Evolutionary conservation across 805 yeast genomes (phyloP).

Genomic region (Yarrowia keelungensis): DNA sequence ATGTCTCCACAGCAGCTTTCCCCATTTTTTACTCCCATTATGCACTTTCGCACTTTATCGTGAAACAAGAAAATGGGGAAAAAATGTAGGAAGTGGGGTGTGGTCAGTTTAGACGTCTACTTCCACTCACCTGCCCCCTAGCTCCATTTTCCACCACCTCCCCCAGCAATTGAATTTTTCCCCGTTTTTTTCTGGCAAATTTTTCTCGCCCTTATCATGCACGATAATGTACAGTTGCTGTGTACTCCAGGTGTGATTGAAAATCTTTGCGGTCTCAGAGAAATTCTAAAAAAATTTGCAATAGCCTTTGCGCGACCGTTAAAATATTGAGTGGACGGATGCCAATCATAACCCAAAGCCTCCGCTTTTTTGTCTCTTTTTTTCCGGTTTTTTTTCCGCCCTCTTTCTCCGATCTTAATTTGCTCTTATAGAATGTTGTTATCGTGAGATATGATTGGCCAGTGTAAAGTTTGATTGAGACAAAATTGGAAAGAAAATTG

Average conservation of each 20-base stretch:
- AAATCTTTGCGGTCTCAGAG: background rate
- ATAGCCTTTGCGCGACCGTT: background rate
- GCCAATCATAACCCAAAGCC: background rate
- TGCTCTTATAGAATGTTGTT: slow-evolving; percentile 16
- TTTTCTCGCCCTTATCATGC: background rate
- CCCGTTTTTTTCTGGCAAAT: no score
- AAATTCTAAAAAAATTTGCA: slow-evolving; percentile 2
- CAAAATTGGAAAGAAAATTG: background rate
- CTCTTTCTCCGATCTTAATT: slow-evolving; percentile 6
- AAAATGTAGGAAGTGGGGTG: no score
- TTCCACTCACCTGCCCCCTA: no score
- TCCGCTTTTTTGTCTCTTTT: background rate
- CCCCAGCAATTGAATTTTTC: background rate
- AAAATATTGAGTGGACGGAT: background rate
- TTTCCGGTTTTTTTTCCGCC: slow-evolving; percentile 3
- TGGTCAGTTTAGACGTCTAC: no score
- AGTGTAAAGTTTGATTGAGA: background rate
- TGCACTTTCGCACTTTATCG: no score
- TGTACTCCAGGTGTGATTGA: background rate
- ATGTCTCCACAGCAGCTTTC: no score
- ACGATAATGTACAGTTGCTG: slow-evolving; percentile 19
- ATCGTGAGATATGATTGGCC: slow-evolving; percentile 8
- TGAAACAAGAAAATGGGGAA: no score
- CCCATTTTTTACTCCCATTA: no score
- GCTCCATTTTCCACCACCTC: no score